Conservation (phyloP, 768 basidiomycete genomes). For the Imleria badia region DNA sequence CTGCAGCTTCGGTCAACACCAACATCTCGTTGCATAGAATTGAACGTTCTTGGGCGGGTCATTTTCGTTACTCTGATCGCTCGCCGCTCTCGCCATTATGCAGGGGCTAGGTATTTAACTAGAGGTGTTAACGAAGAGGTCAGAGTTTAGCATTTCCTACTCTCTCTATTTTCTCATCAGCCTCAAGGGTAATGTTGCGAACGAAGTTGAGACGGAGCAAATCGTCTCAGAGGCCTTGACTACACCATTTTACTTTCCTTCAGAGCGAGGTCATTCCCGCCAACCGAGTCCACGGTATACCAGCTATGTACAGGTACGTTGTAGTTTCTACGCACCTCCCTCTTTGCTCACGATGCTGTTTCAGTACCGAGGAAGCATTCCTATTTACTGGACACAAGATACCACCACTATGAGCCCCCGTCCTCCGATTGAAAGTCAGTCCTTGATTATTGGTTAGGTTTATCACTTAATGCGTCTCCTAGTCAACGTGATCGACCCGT, state of each 20-base stretch:
- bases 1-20: background rate
- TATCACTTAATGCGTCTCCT: slow-evolving; percentile 2
- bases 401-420: slow-evolving; percentile 85
- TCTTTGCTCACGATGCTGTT: background rate
- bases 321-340: background rate
- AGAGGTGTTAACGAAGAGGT: slow-evolving; percentile 95
- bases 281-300: slow-evolving; percentile 85
- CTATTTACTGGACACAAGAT: slow-evolving; percentile 96
- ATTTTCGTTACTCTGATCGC: slow-evolving; percentile 96
- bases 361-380: slow-evolving; percentile 92
- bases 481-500: slow-evolving; percentile 95
- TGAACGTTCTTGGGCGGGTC: slow-evolving; percentile 86
- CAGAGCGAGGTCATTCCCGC: slow-evolving; percentile 38
- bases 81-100: slow-evolving; percentile 90
- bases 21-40: slow-evolving; percentile 49
- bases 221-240: slow-evolving; percentile 90
- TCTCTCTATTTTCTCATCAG: background rate
- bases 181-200: slow-evolving; percentile 89
- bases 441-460: background rate
- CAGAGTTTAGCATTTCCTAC: background rate
- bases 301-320: slow-evolving; percentile 83
- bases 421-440: slow-evolving; percentile 93
- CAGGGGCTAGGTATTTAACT: slow-evolving; percentile 92
- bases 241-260: slow-evolving; percentile 83
- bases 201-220: slow-evolving; percentile 99